Conservation (phyloP, 768 basidiomycete genomes). For the Suillus subluteus region DNA sequence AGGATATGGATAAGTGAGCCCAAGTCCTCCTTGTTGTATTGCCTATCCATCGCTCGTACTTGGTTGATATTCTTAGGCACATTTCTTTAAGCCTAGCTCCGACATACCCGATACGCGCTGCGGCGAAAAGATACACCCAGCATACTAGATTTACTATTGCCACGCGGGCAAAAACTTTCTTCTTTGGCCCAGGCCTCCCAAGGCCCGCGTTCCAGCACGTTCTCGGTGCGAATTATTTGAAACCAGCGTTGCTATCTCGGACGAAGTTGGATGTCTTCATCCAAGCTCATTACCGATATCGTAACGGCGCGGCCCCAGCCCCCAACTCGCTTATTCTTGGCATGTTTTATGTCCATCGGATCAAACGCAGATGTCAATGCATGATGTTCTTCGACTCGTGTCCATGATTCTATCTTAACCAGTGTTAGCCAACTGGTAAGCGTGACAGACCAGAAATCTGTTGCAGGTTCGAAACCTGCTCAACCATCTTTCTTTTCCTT, state of each 20-base stretch:
- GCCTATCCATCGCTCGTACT: background rate
- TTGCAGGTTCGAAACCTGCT: too few relatives aligned
- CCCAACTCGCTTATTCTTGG: too few relatives aligned
- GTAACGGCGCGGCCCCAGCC: too few relatives aligned
- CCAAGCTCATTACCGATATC: background rate
- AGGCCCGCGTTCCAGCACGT: background rate
- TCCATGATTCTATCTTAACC: too few relatives aligned
- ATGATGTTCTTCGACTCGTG: too few relatives aligned
- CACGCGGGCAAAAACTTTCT: background rate
- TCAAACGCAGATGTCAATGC: too few relatives aligned
- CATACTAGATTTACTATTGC: background rate
- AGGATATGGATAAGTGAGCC: background rate
- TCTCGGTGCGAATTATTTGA: background rate
- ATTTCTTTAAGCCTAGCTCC: background rate
- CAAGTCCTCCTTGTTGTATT: background rate
- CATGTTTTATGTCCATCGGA: too few relatives aligned
- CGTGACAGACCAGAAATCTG: too few relatives aligned
- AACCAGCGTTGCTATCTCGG: background rate
- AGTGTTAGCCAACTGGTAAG: too few relatives aligned
- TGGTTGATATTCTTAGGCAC: background rate
- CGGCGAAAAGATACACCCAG: background rate
- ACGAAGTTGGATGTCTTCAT: background rate
- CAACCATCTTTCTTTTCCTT: too few relatives aligned
- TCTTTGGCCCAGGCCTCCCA: background rate
- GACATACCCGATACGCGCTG: background rate